Base-by-base conservation (phyloP, 805 yeast species). In the Candida easanensis region DNA sequence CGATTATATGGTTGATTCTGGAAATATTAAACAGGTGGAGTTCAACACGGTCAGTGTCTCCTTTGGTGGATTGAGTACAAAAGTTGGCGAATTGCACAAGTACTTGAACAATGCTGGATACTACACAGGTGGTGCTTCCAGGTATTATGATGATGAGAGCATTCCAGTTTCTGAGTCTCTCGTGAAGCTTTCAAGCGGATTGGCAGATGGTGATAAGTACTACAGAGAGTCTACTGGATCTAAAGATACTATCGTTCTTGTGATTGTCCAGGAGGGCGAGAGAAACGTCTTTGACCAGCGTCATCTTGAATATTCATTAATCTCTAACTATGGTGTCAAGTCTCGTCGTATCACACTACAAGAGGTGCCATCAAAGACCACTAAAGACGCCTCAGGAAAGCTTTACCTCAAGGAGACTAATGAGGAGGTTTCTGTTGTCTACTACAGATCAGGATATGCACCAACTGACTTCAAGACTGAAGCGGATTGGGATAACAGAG, bases 11-110 rank as follows among this genome's bases (percentile, higher is more conserved):
- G 67, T 74, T n/a, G 71, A 73, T 32, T 61, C 65, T 18, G 58
- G 61, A 6, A 65, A 66, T 39, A 84, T 91, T 56, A 90, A 91
- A 60, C 99, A 93, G 64, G 93, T 93, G 39, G 99, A 93, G 63
- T 91, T 91, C 69, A 93, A 93, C 65, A 90, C 99, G 1, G 88
- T 93, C 3, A 85, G 96, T 56, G 96, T 91, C 4, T 90, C 97
- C 1, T 93, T 93, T 68, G 97, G 95, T 17, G 98, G 95, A 0
- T 70, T 93, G 44, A 83, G 96, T 2, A 62, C 88, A 13, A 85
- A 83, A 60, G 91, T 88, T 20, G 85, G 93, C 17, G 70, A 77
- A 51, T 68, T 88, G 44, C 99, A 93, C 63, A 63, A 72, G 17
- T 87, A 76, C 54, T 64, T 84, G 56, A 84, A 85, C 58, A 57